phyloP scores from a whole-genome alignment of 257 asterid genomes.

The Solanum ahanhuiri region DNA sequence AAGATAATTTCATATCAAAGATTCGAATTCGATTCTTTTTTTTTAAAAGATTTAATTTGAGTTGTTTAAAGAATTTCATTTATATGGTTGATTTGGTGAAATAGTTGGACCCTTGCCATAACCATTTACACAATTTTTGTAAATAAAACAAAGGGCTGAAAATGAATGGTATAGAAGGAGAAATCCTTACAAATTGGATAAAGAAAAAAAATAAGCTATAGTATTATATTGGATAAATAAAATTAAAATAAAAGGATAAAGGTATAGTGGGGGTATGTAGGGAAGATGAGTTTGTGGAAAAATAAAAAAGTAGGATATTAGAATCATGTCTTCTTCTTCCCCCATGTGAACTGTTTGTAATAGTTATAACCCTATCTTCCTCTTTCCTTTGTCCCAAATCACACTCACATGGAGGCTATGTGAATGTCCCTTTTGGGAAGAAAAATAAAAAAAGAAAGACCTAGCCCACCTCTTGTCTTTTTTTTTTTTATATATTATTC shows the following conservation, averaged over 20 bases:
- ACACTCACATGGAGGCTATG: constrained; percentile 44
- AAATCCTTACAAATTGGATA: neutral
- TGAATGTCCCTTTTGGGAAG: constrained; percentile 13
- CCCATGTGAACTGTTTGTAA: constrained; percentile 58
- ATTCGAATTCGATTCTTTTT: neutral
- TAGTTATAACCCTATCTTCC: constrained; percentile 16
- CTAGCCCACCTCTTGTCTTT: neutral
- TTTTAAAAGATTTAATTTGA: too few species aligned
- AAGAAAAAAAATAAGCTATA: neutral
- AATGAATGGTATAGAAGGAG: neutral
- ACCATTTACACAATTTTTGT: neutral
- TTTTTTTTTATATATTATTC: neutral
- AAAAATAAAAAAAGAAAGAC: neutral
- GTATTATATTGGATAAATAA: neutral
- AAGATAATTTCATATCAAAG: too few species aligned
- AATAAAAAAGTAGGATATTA: constrained; percentile 23
- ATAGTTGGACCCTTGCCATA: neutral
- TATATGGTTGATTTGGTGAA: too few species aligned
- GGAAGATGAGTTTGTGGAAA: constrained; percentile 20
- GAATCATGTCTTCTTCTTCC: constrained; percentile 16
- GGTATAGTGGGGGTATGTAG: neutral
- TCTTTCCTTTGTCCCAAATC: constrained; percentile 44
- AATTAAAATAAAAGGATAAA: neutral
- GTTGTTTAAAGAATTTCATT: neutral
- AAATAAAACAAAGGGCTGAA: neutral